A percentile compares a stretch with the other conserved stretches of the same genome.
phyloP scores from a whole-genome alignment of 176 grass and related monocot genomes.

The Puccinellia tenuiflora region DNA sequence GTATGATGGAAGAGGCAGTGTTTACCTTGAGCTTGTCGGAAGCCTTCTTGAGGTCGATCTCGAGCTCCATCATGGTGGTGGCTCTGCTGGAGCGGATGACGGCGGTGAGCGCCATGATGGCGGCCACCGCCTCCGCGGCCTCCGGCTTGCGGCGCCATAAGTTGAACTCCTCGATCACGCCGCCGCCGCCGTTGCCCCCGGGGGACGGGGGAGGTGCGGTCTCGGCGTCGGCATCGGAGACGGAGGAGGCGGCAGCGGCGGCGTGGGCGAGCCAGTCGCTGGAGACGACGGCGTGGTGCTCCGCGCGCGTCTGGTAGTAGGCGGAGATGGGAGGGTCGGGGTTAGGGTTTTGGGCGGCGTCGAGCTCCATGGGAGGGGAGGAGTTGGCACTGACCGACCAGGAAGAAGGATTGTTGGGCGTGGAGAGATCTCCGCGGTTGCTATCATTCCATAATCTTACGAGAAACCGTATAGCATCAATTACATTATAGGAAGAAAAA shows the following conservation, averaged over 20 bases:
- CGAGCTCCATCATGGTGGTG: slow-evolving; percentile 98
- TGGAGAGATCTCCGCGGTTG: neutral
- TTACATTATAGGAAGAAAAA: too few relatives aligned
- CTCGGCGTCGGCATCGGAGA: neutral
- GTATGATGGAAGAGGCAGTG: neutral
- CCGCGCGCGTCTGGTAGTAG: slow-evolving; percentile 91
- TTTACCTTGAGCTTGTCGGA: slow-evolving; percentile 87
- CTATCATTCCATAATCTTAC: neutral
- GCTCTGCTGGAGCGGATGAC: slow-evolving; percentile 86
- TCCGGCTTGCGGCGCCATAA: slow-evolving; percentile 94
- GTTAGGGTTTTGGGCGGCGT: slow-evolving; percentile 45
- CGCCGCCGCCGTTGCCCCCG: slow-evolving; percentile 32
- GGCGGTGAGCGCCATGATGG: slow-evolving; percentile 88
- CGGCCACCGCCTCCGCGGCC: slow-evolving; percentile 85
- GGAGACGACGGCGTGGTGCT: slow-evolving; percentile 80
- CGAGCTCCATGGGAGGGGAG: slow-evolving; percentile 34
- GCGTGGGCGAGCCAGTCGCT: slow-evolving; percentile 91
- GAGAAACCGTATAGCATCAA: neutral
- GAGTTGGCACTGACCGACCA: neutral
- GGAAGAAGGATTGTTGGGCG: neutral
- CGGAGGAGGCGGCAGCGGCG: slow-evolving; percentile 31
- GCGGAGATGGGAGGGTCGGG: slow-evolving; percentile 59
- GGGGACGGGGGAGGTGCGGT: neutral
- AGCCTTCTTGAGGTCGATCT: slow-evolving; percentile 97
- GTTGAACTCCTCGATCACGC: slow-evolving; percentile 95